Conservation (phyloP, 805 yeast genomes). For the Millerago galiae region DNA sequence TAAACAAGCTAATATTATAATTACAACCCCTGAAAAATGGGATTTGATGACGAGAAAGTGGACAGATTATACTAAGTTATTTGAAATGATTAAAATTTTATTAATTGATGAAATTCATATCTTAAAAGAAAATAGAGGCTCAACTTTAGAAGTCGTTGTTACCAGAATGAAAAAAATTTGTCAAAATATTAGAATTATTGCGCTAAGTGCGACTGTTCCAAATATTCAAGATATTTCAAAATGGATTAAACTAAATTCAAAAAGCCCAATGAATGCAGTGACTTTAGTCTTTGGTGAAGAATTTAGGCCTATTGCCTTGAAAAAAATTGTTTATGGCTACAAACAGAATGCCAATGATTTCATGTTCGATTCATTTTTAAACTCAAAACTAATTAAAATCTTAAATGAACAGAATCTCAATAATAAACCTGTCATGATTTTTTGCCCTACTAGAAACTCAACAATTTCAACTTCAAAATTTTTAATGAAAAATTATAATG, state of each 20-base stretch:
- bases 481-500: constrained; percentile 21
- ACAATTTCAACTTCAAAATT: constrained; percentile 40
- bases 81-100: constrained; percentile 39
- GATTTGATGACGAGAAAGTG: constrained; percentile 48
- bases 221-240: constrained; percentile 41
- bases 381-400: constrained; percentile 34
- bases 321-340: constrained; percentile 38
- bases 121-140: constrained; percentile 39
- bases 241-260: constrained; percentile 33
- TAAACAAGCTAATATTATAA: constrained; percentile 43
- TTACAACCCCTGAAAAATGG: constrained; percentile 62
- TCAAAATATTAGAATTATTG: constrained; percentile 33
- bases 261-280: constrained; percentile 24
- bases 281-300: constrained; percentile 40
- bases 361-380: constrained; percentile 40
- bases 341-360: constrained; percentile 36
- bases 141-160: constrained; percentile 40
- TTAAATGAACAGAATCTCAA: constrained; percentile 30
- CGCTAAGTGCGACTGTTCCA: constrained; percentile 49
- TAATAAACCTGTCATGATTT: constrained; percentile 39
- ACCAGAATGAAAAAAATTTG: constrained; percentile 41
- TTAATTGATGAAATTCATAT: constrained; percentile 43
- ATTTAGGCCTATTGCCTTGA: constrained; percentile 38
- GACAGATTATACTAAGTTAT: constrained; percentile 34
- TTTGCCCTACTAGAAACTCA: constrained; percentile 49